These are phyloP conservation scores for Colletotrichum graminicola DNA, from an alignment of 2,329 filamentous ascomycete genomes.

Conservation along the genomic window DNA sequence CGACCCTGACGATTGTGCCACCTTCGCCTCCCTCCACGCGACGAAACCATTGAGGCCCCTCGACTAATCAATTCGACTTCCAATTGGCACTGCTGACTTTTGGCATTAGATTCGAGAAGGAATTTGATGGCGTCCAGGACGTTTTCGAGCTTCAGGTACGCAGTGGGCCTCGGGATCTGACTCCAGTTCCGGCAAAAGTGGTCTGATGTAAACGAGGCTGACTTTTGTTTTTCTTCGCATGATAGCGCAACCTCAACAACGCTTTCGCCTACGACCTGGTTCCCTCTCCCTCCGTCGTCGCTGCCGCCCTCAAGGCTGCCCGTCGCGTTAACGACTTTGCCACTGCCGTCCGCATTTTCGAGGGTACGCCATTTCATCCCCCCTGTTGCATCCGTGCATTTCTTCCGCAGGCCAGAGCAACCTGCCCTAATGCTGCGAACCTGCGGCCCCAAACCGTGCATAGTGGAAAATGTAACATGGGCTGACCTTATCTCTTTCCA, in stretches of 20 bases:
- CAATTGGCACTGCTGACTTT: conserved; percentile 26
- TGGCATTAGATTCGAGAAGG: conserved; percentile 91
- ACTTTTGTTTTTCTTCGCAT: conserved; percentile 26
- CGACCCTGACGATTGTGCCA: conserved; percentile 17
- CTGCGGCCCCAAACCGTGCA: background rate
- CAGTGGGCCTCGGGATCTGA: conserved; percentile 30
- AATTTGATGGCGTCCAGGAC: conserved; percentile 97
- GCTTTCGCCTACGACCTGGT: conserved; percentile 99
- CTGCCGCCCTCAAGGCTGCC: conserved; percentile 91
- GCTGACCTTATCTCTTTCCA: conserved; percentile 9
- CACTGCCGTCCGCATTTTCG: conserved; percentile 97
- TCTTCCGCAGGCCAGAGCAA: conserved; percentile 14
- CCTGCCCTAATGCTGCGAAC: background rate
- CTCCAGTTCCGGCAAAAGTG: conserved; percentile 38
- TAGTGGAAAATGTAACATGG: background rate
- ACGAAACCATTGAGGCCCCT: conserved; percentile 30
- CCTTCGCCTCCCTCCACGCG: conserved; percentile 5
- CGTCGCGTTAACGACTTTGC: conserved; percentile 98
- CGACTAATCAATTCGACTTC: conserved; percentile 2
- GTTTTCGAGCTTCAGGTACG: conserved; percentile 99
- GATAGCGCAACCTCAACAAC: conserved; percentile 94
- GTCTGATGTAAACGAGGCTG: conserved; percentile 43
- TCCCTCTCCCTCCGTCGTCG: conserved; percentile 90
- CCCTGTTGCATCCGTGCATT: conserved; percentile 19
- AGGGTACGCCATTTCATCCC: conserved; percentile 74